Conservation (phyloP, 1,284 basidiomycete species). For the Cryptococcus deneoformans region DNA sequence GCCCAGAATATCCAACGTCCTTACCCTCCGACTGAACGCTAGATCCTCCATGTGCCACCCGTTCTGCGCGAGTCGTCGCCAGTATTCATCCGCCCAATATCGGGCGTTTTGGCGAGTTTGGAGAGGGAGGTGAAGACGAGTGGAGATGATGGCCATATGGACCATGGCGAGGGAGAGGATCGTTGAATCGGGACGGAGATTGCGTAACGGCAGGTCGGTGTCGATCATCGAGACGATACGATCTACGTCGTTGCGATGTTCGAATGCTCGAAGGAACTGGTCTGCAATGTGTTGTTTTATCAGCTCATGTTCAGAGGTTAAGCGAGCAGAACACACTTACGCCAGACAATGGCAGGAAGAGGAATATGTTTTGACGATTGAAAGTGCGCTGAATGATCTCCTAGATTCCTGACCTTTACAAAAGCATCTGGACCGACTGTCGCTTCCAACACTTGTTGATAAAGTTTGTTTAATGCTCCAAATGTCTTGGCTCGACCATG, state of each 20-base stretch:
- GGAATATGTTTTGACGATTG: constrained; percentile 10
- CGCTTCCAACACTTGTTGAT: constrained; percentile 19
- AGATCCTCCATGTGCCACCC: constrained; percentile 11
- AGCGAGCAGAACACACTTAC: constrained; percentile 15
- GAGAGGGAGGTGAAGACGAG: neutral
- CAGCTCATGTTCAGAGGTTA: neutral
- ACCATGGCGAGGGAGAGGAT: constrained; percentile 12
- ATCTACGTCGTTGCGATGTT: constrained; percentile 9
- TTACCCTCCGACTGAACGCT: constrained; percentile 7
- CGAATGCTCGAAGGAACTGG: constrained; percentile 10
- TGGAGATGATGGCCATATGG: constrained; percentile 6
- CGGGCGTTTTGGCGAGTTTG: constrained; percentile 4
- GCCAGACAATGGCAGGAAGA: constrained; percentile 16
- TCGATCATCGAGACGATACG: constrained; percentile 12
- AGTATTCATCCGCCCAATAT: constrained; percentile 12
- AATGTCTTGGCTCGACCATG: constrained; percentile 2
- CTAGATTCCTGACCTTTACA: constrained; percentile 12
- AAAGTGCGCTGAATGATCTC: constrained; percentile 1
- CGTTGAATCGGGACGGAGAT: constrained; percentile 3
- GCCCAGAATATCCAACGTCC: constrained; percentile 8
- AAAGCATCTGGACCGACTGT: constrained; percentile 19
- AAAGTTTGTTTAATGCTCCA: constrained; percentile 7
- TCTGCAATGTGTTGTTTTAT: constrained; percentile 1
- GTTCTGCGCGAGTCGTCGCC: constrained; percentile 10
- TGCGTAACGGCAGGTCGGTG: constrained; percentile 15